Conservation (phyloP, 139 green algal genomes). For the Tetradesmus obliquus region DNA sequence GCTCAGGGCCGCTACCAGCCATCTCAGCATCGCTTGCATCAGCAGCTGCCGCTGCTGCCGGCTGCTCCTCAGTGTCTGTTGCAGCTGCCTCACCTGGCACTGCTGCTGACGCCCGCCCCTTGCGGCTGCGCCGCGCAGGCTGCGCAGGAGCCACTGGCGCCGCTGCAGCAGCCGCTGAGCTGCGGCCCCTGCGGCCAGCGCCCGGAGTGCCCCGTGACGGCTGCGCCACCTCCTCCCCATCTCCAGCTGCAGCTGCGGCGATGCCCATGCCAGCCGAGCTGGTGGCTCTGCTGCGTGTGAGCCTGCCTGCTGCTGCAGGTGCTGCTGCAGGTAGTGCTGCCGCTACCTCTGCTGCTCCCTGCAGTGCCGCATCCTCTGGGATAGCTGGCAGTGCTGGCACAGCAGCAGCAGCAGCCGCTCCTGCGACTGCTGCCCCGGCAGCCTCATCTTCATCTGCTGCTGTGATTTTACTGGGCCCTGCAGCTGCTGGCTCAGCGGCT, state of each 20-base stretch:
- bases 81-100: not conserved
- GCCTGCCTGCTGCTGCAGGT: not conserved
- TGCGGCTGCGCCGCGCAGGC: not conserved
- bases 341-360: not conserved
- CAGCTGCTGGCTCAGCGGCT: not conserved
- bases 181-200: slow-evolving; percentile 1
- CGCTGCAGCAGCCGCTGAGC: not conserved
- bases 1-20: not conserved
- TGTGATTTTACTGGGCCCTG: not conserved
- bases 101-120: not conserved
- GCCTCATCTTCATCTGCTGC: not conserved
- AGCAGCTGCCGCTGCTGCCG: not conserved
- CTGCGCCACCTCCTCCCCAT: slow-evolving; percentile 26
- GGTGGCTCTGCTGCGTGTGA: slow-evolving; percentile 28
- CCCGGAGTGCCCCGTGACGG: not conserved
- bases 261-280: slow-evolving; percentile 3
- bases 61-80: not conserved
- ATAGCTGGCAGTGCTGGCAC: not conserved
- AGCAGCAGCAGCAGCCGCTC: not conserved
- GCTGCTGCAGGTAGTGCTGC: not conserved
- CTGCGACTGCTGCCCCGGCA: not conserved
- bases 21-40: not conserved
- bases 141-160: not conserved
- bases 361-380: not conserved
- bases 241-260: not conserved